phyloP scores from a whole-genome alignment of 805 yeast species.

The Candida adriatica region DNA sequence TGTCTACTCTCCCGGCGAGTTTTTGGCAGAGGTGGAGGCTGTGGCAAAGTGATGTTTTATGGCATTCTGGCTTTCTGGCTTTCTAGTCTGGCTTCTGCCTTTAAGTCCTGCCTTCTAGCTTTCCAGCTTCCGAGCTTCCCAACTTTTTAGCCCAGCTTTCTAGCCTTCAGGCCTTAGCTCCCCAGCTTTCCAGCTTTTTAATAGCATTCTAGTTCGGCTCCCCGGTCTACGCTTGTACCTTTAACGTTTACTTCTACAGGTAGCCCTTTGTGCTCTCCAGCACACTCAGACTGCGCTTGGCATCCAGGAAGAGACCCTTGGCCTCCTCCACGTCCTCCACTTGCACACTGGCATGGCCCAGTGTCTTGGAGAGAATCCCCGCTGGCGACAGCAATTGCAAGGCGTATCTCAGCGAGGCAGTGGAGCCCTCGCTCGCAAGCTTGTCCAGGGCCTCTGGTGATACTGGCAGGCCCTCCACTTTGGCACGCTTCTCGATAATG shows the following conservation, averaged over 20 bases:
- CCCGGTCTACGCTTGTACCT: no score
- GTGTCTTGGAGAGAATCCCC: conserved; percentile 69
- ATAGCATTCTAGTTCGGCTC: no score
- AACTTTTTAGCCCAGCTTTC: no score
- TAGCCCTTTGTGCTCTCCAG: conserved; percentile 34
- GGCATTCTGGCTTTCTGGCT: no score
- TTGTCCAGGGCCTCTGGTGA: conserved; percentile 63
- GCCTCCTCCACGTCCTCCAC: conserved; percentile 79
- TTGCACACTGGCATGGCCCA: conserved; percentile 62
- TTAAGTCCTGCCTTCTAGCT: no score
- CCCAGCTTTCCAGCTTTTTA: no score
- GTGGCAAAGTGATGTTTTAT: no score
- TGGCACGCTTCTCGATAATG: conserved; percentile 77
- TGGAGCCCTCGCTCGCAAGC: conserved; percentile 67
- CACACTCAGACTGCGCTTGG: conserved; percentile 69
- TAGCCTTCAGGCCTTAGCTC: no score
- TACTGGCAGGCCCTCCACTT: conserved; percentile 65
- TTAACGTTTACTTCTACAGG: no score
- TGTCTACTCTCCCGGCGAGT: conserved; percentile 61
- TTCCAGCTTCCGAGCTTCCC: no score
- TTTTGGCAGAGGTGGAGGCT: conserved; percentile 65
- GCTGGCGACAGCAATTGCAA: conserved; percentile 89
- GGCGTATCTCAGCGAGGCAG: conserved; percentile 84
- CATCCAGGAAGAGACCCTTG: conserved; percentile 76
- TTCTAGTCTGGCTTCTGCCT: no score